These are phyloP conservation scores for Clonostachys byssicola DNA, from an alignment of 2,329 filamentous ascomycete species.

Conservation along the genomic window DNA sequence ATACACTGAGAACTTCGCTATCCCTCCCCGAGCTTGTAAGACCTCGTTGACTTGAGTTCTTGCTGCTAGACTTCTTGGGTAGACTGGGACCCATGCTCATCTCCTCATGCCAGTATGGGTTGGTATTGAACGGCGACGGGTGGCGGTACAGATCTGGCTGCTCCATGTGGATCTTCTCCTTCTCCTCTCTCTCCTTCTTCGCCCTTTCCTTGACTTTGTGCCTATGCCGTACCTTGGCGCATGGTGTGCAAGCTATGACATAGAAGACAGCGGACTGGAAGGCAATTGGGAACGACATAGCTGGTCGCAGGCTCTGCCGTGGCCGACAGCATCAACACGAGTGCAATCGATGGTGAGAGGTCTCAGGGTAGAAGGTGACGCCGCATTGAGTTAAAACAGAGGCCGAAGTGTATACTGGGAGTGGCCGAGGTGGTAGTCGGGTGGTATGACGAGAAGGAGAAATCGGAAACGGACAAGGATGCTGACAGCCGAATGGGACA, in stretches of 20 bases:
- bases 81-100: slow-evolving; percentile 76
- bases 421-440: no score
- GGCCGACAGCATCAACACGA: no score
- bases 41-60: slow-evolving; percentile 55
- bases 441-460: no score
- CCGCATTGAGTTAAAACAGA: no score
- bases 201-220: slow-evolving; percentile 69
- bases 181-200: slow-evolving; percentile 61
- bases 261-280: slow-evolving; percentile 78
- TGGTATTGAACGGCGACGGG: slow-evolving; percentile 78
- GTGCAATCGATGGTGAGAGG: no score
- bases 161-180: slow-evolving; percentile 60
- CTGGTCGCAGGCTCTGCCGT: slow-evolving; percentile 5
- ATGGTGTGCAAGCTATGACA: slow-evolving; percentile 74
- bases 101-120: slow-evolving; percentile 85
- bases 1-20: slow-evolving; percentile 39
- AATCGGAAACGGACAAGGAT: no score
- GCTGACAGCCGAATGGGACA: no score
- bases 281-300: slow-evolving; percentile 47
- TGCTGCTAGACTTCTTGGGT: slow-evolving; percentile 56
- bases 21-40: slow-evolving; percentile 54
- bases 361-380: no score
- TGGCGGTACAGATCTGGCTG: slow-evolving; percentile 75
- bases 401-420: no score
- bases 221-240: slow-evolving; percentile 65